A percentile compares a stretch with the other conserved stretches of the same genome.
These are phyloP conservation scores for Lepidopterella palustris DNA, from an alignment of 495 filamentous ascomycete species.

Conservation along the genomic window DNA sequence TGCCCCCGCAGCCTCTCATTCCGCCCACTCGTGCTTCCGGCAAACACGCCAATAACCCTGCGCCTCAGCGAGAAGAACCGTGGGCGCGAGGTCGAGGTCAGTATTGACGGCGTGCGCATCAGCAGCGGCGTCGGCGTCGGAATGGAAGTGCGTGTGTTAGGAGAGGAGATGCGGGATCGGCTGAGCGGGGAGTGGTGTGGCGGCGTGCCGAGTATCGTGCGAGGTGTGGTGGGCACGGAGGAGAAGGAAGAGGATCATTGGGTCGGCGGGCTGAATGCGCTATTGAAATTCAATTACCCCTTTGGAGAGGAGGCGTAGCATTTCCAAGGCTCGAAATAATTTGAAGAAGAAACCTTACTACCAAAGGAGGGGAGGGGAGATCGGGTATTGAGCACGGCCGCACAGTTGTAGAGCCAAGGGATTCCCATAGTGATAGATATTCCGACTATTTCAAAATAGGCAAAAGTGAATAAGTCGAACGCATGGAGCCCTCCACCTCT, in stretches of 20 bases:
- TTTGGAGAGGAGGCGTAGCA: constrained; percentile 71
- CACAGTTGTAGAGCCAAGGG: not conserved
- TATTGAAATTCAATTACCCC: constrained; percentile 96
- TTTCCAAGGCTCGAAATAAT: too few species aligned
- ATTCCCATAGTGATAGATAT: too few species aligned
- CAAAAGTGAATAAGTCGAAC: too few species aligned
- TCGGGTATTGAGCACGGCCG: not conserved
- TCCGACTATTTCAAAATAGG: too few species aligned
- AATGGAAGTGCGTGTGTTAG: constrained; percentile 83
- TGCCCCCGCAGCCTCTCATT: constrained; percentile 90
- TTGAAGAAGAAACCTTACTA: too few species aligned
- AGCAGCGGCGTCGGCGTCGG: constrained; percentile 62
- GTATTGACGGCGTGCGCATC: constrained; percentile 76
- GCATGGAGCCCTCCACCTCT: too few species aligned
- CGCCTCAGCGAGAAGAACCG: constrained; percentile 76
- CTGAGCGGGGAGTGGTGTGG: constrained; percentile 49
- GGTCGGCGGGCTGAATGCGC: constrained; percentile 90
- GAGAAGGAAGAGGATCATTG: constrained; percentile 67
- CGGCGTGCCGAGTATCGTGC: constrained; percentile 66
- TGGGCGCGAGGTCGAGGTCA: constrained; percentile 77
- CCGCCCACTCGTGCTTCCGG: constrained; percentile 80
- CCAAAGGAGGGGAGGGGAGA: not conserved
- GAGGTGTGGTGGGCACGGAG: constrained; percentile 35
- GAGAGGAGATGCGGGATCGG: constrained; percentile 61
- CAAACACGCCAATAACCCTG: constrained; percentile 76